Evolutionary conservation across 768 basidiomycete species (phyloP).

Genomic region (Tricholoma flavovirens): DNA sequence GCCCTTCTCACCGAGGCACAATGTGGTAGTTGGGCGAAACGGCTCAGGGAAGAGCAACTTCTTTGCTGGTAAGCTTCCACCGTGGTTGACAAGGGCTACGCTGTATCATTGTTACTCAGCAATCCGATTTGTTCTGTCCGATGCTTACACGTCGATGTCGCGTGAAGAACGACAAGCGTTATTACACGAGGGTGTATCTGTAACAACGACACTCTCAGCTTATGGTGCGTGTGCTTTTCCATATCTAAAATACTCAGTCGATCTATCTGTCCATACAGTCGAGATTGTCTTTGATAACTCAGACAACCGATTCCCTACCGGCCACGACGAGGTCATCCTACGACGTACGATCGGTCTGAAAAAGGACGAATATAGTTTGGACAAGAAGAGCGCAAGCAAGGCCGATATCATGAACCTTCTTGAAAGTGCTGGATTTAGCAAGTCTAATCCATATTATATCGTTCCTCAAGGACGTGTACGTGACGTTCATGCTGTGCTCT

Average conservation of each 20-base stretch:
- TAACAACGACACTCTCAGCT: constrained; percentile 84
- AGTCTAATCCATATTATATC: constrained; percentile 98
- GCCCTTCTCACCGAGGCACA: constrained; percentile 89
- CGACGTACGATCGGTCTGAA: constrained; percentile 94
- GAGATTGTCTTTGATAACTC: constrained; percentile 96
- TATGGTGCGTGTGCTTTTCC: constrained; percentile 51
- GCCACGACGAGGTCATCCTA: constrained; percentile 79
- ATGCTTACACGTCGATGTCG: constrained; percentile 95
- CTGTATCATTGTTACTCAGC: constrained; percentile 37
- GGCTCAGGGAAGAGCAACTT: constrained; percentile 99
- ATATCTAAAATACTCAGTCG: neutral
- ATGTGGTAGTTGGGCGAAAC: constrained; percentile 96
- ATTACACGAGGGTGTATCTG: constrained; percentile 90
- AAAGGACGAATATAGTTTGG: constrained; percentile 97
- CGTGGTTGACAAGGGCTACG: neutral
- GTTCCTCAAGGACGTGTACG: constrained; percentile 94
- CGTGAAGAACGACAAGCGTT: constrained; percentile 88
- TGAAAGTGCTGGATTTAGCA: constrained; percentile 95
- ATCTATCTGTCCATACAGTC: constrained; percentile 32
- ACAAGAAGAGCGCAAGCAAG: constrained; percentile 92
- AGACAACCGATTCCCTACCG: constrained; percentile 91
- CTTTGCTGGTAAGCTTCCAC: constrained; percentile 68
- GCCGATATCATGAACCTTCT: constrained; percentile 97
- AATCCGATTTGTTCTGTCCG: constrained; percentile 95
- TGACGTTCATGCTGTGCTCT: constrained; percentile 10